phyloP scores from a whole-genome alignment of 1,284 basidiomycete species.

The Hortiboletus rubellus region DNA sequence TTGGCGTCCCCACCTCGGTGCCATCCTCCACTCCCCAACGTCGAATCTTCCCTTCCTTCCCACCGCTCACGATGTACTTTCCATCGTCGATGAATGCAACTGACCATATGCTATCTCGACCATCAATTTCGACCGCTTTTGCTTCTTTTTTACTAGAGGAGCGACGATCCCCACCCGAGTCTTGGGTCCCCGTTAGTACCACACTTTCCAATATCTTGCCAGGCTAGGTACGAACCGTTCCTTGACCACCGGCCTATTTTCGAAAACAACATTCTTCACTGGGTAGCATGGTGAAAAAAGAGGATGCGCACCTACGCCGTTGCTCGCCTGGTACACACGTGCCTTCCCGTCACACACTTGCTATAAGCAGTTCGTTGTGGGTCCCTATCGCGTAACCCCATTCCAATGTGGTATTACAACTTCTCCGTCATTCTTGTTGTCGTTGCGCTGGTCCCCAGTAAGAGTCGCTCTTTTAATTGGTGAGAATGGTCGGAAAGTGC shows the following conservation, averaged over 20 bases:
- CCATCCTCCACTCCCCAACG: slow-evolving; percentile 12
- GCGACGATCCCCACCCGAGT: background rate
- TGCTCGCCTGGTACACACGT: background rate
- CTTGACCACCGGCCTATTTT: background rate
- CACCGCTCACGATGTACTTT: slow-evolving; percentile 4
- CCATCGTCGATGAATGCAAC: background rate
- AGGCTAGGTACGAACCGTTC: background rate
- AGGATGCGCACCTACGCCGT: background rate
- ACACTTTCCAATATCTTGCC: background rate
- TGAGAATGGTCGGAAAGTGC: too few relatives aligned
- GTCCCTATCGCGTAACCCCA: background rate
- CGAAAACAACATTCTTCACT: slow-evolving; percentile 1
- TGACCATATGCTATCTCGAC: background rate
- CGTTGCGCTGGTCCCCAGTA: too few relatives aligned
- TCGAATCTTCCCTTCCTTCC: background rate
- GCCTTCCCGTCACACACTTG: background rate
- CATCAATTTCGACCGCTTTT: background rate
- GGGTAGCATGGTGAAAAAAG: background rate
- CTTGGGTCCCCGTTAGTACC: background rate
- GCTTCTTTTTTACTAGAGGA: background rate
- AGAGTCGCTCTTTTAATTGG: too few relatives aligned
- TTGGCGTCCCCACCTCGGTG: background rate
- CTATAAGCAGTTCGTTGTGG: too few relatives aligned
- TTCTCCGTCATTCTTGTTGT: too few relatives aligned
- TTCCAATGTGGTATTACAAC: too few relatives aligned